A percentile compares a stretch with the other conserved stretches of the same genome.
Evolutionary conservation across 352 stramenopile species (phyloP).

Genomic region (Phytophthora crassamura): DNA sequence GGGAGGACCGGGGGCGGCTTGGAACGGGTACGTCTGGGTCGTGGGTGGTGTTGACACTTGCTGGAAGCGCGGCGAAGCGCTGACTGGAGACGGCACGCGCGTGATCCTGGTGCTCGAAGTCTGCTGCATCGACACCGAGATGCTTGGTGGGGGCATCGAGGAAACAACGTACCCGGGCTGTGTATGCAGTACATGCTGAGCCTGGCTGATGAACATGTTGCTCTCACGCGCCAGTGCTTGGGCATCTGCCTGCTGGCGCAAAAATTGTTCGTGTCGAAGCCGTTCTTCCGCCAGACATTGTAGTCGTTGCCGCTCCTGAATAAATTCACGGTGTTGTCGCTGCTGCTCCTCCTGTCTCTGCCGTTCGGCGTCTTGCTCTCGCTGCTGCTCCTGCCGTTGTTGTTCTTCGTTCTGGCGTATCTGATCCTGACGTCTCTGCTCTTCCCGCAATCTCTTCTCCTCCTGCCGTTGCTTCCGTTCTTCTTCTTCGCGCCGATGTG

Average conservation of each 20-base stretch:
- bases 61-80: slow-evolving; percentile 23
- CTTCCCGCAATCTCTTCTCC: neutral
- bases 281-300: slow-evolving; percentile 29
- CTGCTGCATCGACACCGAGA: slow-evolving; percentile 21
- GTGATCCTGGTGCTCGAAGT: slow-evolving; percentile 11
- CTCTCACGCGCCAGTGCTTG: slow-evolving; percentile 16
- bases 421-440: slow-evolving; percentile 7
- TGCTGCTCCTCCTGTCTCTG: slow-evolving; percentile 7
- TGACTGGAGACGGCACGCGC: slow-evolving; percentile 23
- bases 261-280: slow-evolving; percentile 21
- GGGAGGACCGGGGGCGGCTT: slow-evolving; percentile 1
- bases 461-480: neutral
- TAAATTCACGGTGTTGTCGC: slow-evolving; percentile 6
- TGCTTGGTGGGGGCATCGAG: slow-evolving; percentile 21
- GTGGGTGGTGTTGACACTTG: slow-evolving; percentile 4
- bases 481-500: slow-evolving; percentile 2
- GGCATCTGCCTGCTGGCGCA: slow-evolving; percentile 26
- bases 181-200: slow-evolving; percentile 27
- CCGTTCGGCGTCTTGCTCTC: neutral
- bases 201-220: slow-evolving; percentile 26
- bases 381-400: slow-evolving; percentile 7
- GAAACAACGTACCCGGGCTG: slow-evolving; percentile 22
- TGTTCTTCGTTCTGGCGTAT: neutral
- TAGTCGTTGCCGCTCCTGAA: slow-evolving; percentile 22
- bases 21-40: slow-evolving; percentile 14